Base-by-base conservation (phyloP, 1,284 basidiomycete genomes). In the Kwoniella shivajii region DNA sequence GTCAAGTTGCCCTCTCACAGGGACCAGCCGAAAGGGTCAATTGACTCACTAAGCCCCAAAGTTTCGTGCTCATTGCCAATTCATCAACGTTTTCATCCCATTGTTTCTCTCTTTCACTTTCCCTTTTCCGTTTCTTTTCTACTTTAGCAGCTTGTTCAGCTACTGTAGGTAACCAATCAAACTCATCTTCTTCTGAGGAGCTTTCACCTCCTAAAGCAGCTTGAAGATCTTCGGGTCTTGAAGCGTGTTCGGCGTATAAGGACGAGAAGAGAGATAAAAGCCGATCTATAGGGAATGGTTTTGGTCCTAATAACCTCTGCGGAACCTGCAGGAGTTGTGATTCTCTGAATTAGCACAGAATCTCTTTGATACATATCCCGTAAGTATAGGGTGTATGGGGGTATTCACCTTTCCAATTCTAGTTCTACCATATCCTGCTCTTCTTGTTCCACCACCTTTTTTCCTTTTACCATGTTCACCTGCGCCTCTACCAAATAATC, bases 251-350 rank as follows among this genome's bases (percentile, higher is more conserved):
- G 56, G 90, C 88, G 34, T 93, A 78, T 7, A 97, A 78, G 0
- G 87, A 84, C 2, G 90, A 90, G 6, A 94, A 83, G 53, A 96
- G 88, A 0, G 91, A 90, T 1, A 92, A 72, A 49, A 96, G 77
- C 20, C 93, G 80, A 70, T 96, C 93, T 1, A 95, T 76, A 0
- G 89, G 84, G 71, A 95, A 95, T 0, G 88, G 75, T 44, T 84
- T 82, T 0, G 93, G 93, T 0, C 93, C 92, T 4, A 89, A 78
- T 5, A 93, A 82, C 22, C 87, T 82, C 73, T 92, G 90, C 0
- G 91, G 85, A 10, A 88, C 80, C 87, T 90, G 60, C 22, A 59
- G 10, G n/a, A 46, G 27, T 64, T 20, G 47, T 4, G 26, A 43
- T 43, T 6, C 9, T 36, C 33, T 10, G 33, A n/a, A 36, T 36